Evolutionary conservation across 1,139 yeast genomes (phyloP).

Genomic region (Geotrichum candidum): DNA sequence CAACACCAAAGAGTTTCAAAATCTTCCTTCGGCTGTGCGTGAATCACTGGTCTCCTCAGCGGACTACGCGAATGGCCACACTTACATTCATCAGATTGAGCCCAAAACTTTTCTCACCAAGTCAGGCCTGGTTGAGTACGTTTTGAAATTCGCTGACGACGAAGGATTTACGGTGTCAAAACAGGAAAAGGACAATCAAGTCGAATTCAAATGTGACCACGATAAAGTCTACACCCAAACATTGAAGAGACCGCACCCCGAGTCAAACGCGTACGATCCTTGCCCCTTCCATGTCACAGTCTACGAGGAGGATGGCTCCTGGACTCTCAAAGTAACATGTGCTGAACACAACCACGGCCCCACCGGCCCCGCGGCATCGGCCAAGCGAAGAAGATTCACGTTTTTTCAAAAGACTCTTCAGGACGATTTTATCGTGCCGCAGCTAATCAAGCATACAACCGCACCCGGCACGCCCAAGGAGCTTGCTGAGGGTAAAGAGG

Average conservation of each 20-base stretch:
- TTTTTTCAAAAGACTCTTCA: conserved; percentile 16
- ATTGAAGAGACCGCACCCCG: not conserved
- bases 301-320: not conserved
- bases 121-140: conserved; percentile 1
- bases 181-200: not conserved
- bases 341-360: conserved; percentile 18
- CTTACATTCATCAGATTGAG: conserved; percentile 10
- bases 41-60: conserved; percentile 11
- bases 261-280: not conserved
- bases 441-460: not conserved
- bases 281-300: conserved; percentile 14
- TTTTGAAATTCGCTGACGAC: conserved; percentile 5
- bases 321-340: conserved; percentile 5
- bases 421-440: conserved; percentile 8
- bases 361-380: conserved; percentile 16
- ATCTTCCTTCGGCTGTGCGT: conserved; percentile 10
- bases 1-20: conserved; percentile 5
- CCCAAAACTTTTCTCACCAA: conserved; percentile 5
- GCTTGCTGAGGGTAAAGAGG: not conserved
- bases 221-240: conserved; percentile 7
- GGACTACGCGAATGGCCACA: conserved; percentile 15
- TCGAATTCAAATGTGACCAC: conserved; percentile 4
- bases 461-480: not conserved
- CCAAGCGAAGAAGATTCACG: conserved; percentile 13
- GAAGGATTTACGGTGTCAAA: conserved; percentile 13